Conservation (phyloP, 495 filamentous ascomycete species). For the Lophium mytilinum region DNA sequence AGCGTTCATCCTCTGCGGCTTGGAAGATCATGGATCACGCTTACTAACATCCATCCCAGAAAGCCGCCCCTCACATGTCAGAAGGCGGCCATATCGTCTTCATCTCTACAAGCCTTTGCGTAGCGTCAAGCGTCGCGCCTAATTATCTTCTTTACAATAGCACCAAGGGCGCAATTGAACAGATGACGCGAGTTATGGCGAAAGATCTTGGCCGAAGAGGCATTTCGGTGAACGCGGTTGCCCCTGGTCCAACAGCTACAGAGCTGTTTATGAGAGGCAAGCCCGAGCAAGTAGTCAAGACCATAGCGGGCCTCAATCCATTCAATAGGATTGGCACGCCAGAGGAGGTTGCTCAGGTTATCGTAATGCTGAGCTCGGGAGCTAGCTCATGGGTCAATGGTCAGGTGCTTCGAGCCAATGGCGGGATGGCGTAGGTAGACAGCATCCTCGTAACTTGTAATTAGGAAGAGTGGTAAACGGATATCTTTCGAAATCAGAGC, state of each 20-base stretch:
- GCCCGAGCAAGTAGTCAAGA: slow-evolving; percentile 48
- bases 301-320: slow-evolving; percentile 45
- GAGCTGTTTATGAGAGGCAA: slow-evolving; percentile 61
- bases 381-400: slow-evolving; percentile 56
- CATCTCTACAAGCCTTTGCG: slow-evolving; percentile 47
- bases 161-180: slow-evolving; percentile 63
- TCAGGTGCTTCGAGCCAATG: slow-evolving; percentile 56
- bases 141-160: slow-evolving; percentile 53
- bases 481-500: no score
- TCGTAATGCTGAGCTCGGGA: slow-evolving; percentile 46
- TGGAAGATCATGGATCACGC: not conserved
- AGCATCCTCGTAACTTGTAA: no score
- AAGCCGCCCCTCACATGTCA: slow-evolving; percentile 55
- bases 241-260: slow-evolving; percentile 58
- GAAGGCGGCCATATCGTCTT: slow-evolving; percentile 51
- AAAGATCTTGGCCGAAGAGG: slow-evolving; percentile 56
- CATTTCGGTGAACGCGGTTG: slow-evolving; percentile 56
- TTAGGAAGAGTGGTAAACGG: no score
- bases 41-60: slow-evolving; percentile 30
- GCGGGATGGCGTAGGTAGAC: slow-evolving; percentile 34
- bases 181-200: slow-evolving; percentile 54
- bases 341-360: slow-evolving; percentile 52
- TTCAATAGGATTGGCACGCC: slow-evolving; percentile 49
- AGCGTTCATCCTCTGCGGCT: slow-evolving; percentile 3
- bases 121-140: slow-evolving; percentile 42